Percentiles rank a stretch among this genome's conserved stretches.
Evolutionary conservation across 2,329 filamentous ascomycete species (phyloP).

Genomic region (Basipetospora chlamydospora): DNA sequence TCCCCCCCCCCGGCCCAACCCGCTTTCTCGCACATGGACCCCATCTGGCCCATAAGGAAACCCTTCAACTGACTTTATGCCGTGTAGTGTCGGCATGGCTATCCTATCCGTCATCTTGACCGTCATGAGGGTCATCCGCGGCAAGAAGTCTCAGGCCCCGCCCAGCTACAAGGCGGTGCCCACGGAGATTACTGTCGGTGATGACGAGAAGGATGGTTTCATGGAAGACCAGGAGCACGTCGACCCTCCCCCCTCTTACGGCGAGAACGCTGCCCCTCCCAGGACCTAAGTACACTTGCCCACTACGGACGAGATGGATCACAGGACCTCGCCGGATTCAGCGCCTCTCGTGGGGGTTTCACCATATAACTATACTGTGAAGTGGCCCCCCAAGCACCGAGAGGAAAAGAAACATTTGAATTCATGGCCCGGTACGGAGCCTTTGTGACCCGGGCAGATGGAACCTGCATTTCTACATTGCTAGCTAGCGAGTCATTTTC

Average conservation of each 20-base stretch:
- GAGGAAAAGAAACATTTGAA: too few relatives aligned
- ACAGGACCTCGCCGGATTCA: too few relatives aligned
- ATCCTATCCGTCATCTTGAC: constrained; percentile 37
- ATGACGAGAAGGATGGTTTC: constrained; percentile 36
- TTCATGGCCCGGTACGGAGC: too few relatives aligned
- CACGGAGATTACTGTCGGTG: constrained; percentile 19
- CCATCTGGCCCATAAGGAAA: too few relatives aligned
- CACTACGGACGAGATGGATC: too few relatives aligned
- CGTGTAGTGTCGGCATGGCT: constrained; percentile 47
- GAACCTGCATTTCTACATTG: too few relatives aligned
- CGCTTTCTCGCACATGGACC: too few relatives aligned
- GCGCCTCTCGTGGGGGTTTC: too few relatives aligned
- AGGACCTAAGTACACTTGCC: constrained; percentile 11
- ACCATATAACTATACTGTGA: too few relatives aligned
- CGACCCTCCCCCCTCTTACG: constrained; percentile 16
- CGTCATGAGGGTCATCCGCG: constrained; percentile 22
- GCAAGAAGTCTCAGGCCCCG: constrained; percentile 15
- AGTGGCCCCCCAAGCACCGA: too few relatives aligned
- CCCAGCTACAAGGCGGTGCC: constrained; percentile 19
- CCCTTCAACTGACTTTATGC: neutral
- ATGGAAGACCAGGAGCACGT: constrained; percentile 23
- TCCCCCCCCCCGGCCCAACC: neutral
- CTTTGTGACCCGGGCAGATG: too few relatives aligned
- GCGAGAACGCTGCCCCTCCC: constrained; percentile 11
- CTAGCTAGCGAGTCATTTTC: too few relatives aligned